Conservation (phyloP, 139 green algal genomes). For the Micractinium conductrix region DNA sequence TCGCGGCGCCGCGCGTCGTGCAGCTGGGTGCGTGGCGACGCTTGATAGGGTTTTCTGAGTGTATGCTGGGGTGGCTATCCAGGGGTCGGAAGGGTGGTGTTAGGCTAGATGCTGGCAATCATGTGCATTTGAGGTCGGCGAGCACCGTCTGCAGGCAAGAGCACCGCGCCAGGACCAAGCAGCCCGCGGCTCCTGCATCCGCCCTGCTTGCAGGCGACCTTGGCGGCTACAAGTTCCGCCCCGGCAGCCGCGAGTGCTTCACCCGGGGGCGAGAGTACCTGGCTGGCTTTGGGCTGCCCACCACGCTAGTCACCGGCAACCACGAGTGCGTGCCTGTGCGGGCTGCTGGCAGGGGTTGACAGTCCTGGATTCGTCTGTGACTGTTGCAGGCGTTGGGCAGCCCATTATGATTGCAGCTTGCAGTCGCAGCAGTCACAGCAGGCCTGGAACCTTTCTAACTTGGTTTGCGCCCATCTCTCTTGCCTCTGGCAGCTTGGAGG, state of each 20-base stretch:
- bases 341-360: too few relatives aligned
- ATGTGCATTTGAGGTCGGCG: too few relatives aligned
- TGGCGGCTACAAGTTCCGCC: conserved; percentile 73
- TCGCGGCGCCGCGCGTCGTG: neutral
- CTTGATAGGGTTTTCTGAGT: too few relatives aligned
- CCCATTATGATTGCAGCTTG: neutral
- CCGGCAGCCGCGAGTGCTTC: conserved; percentile 74
- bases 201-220: conserved; percentile 79
- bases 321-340: conserved; percentile 61
- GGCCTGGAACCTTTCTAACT: neutral
- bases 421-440: neutral
- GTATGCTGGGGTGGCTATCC: too few relatives aligned
- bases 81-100: too few relatives aligned
- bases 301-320: conserved; percentile 72
- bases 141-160: too few relatives aligned
- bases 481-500: conserved; percentile 44
- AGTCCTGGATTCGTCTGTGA: too few relatives aligned
- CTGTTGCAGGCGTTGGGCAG: neutral
- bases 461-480: neutral
- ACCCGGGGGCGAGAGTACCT: conserved; percentile 60
- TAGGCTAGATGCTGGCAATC: too few relatives aligned
- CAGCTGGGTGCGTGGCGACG: conserved; percentile 37
- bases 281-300: conserved; percentile 57
- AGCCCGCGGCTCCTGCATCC: too few relatives aligned
- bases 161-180: too few relatives aligned